A percentile compares a stretch with the other conserved stretches of the same genome.
Evolutionary conservation across 208 protist genomes (phyloP).

Genomic region (Leptomonas pyrrhocoris): DNA sequence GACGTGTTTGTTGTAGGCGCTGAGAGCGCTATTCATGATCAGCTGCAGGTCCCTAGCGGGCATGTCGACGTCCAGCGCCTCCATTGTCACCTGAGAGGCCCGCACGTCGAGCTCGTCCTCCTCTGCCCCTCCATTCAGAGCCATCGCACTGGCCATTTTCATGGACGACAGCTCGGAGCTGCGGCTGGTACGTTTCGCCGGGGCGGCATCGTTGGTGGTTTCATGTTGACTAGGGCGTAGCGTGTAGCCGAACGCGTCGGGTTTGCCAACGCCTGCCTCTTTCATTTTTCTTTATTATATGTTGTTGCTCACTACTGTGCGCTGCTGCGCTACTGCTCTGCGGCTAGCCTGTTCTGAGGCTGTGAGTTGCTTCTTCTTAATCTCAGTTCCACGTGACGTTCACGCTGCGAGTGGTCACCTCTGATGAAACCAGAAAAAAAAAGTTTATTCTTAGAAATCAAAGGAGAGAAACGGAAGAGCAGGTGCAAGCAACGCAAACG

Average conservation of each 20-base stretch:
- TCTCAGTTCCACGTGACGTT: too few relatives aligned
- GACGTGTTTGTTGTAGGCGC: constrained; percentile 73
- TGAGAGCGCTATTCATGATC: constrained; percentile 72
- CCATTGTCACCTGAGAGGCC: constrained; percentile 40
- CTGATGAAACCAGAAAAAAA: too few relatives aligned
- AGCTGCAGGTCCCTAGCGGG: constrained; percentile 49
- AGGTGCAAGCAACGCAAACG: too few relatives aligned
- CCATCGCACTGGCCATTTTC: constrained; percentile 12
- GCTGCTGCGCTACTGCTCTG: too few relatives aligned
- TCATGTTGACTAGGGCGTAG: constrained; percentile 29
- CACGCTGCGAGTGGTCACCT: too few relatives aligned
- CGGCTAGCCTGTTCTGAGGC: too few relatives aligned
- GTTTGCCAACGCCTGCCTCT: not conserved
- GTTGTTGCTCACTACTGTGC: too few relatives aligned
- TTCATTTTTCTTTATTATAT: constrained; percentile 24
- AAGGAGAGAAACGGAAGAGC: too few relatives aligned
- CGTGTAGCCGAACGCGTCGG: constrained; percentile 17
- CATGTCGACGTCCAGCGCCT: constrained; percentile 66
- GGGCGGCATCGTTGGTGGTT: not conserved
- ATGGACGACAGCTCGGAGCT: constrained; percentile 32
- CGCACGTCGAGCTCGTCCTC: constrained; percentile 73
- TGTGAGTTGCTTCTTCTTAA: too few relatives aligned
- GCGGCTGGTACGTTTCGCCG: constrained; percentile 12
- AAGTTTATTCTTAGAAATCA: too few relatives aligned
- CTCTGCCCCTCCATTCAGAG: constrained; percentile 18